A percentile compares a stretch with the other conserved stretches of the same genome.
Evolutionary conservation across 768 basidiomycete species (phyloP).

Genomic region (Steccherinum ochraceum): DNA sequence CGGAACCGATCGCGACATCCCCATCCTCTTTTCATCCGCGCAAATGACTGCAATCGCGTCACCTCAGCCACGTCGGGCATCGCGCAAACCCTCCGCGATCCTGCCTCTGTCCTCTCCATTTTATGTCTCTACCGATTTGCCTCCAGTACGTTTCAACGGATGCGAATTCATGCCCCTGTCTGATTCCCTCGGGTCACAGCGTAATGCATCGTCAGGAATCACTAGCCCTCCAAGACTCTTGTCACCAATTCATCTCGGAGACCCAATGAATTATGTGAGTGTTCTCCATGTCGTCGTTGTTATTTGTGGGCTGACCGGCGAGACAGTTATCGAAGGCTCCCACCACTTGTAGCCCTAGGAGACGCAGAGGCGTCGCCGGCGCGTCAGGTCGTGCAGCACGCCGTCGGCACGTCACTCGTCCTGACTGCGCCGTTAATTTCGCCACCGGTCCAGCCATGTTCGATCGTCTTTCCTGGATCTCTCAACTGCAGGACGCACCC

Average conservation of each 20-base stretch:
- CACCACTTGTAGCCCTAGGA: constrained; percentile 31
- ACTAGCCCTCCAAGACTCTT: constrained; percentile 28
- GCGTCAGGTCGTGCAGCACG: constrained; percentile 32
- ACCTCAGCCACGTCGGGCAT: constrained; percentile 30
- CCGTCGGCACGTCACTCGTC: constrained; percentile 35
- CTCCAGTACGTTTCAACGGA: constrained; percentile 15
- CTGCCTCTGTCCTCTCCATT: constrained; percentile 19
- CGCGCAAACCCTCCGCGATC: constrained; percentile 6
- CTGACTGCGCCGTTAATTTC: constrained; percentile 34
- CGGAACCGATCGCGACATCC: no score
- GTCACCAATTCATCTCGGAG: constrained; percentile 32
- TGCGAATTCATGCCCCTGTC: constrained; percentile 6
- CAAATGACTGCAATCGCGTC: constrained; percentile 39
- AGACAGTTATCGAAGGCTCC: constrained; percentile 33
- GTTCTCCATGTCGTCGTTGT: constrained; percentile 15
- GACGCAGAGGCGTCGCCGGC: constrained; percentile 28
- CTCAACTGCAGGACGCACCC: constrained; percentile 44
- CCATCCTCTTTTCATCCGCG: constrained; percentile 1
- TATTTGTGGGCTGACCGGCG: constrained; percentile 4
- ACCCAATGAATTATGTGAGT: constrained; percentile 17
- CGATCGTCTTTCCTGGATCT: constrained; percentile 65
- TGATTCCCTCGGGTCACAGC: constrained; percentile 19
- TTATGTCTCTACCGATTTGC: constrained; percentile 18
- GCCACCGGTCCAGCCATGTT: constrained; percentile 33
- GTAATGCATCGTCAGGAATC: constrained; percentile 12